Base-by-base conservation (phyloP, 2,329 filamentous ascomycete genomes). In the Neopestalotiopsis rosae region DNA sequence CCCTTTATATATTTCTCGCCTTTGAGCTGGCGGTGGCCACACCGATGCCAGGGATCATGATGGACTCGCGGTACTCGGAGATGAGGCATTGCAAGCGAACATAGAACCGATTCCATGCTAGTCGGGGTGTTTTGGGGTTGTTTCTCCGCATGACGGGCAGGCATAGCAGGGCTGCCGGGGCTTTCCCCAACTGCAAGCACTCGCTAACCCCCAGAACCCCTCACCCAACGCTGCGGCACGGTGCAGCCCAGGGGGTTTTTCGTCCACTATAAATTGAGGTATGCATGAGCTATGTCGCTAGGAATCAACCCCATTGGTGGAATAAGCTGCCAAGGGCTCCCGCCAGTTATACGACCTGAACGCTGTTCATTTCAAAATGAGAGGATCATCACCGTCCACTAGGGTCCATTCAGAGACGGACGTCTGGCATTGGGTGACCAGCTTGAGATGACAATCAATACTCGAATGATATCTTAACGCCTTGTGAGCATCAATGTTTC, bases 301-400 rank as follows among this genome's bases (percentile, higher is more conserved):
- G 64, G 64, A 66, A 28, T n/a, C 14, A 7, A 28, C 30, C 52
- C 64, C 32, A 66, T 66, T 66, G 64, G 64, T 66, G 64, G 64
- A 58, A 66, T 32, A 38, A 13, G 45, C 30, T 7, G n/a, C 20
- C 64, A 66, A 20, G 45, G 30, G 30, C 28, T 56, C 52, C 64
- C 64, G 64, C 64, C 64, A 66, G 28, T 66, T 62, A 62, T 62
- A 62, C 30, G n/a, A 62, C 59, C 59, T 34, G 14, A 28, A 34
- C n/a, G n/a, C 59, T 62, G 17, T 62, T 30, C 17, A 30, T 62
- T 34, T 62, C 28, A 52, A 52, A 52, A 62, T 62, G 28, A 62
- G 30, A 62, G 59, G 59, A 40, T 40, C n/a, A 34, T 34, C n/a
- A 30, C 24, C 57, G 24, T 30, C 17, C 30, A 34, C 20, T 3